Conservation (phyloP, 306 rosid genomes). For the Comarum palustre region DNA sequence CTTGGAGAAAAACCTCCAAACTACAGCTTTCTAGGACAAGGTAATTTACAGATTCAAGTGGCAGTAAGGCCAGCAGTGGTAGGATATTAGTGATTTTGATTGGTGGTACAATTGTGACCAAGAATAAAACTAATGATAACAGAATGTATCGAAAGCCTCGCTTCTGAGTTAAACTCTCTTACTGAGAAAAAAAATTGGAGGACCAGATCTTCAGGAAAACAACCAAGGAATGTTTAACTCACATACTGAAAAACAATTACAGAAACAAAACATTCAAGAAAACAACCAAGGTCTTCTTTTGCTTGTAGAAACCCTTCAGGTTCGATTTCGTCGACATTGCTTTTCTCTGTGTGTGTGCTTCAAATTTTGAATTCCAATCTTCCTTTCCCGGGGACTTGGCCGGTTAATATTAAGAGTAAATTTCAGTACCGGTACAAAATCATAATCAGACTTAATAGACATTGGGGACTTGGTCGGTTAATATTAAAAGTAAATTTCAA, state of each 20-base stretch:
- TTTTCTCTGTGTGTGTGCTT: not conserved
- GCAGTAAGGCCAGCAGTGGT: not conserved
- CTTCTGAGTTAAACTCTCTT: not conserved
- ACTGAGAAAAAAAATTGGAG: not conserved
- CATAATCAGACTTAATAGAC: too few relatives aligned
- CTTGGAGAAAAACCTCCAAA: not conserved
- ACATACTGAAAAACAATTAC: not conserved
- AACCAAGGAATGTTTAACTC: not conserved
- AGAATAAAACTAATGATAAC: not conserved
- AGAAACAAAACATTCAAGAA: not conserved
- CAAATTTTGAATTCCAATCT: constrained; percentile 26
- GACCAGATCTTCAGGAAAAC: not conserved
- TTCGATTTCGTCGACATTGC: constrained; percentile 34
- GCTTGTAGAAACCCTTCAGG: constrained; percentile 60
- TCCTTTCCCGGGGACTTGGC: not conserved
- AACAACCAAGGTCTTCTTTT: constrained; percentile 35
- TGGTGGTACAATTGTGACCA: not conserved
- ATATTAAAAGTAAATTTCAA: too few relatives aligned
- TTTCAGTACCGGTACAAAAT: too few relatives aligned
- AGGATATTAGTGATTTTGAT: not conserved
- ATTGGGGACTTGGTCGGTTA: too few relatives aligned
- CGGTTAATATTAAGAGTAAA: not conserved
- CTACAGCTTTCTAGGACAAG: not conserved
- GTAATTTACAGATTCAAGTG: not conserved
- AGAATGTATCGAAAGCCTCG: not conserved